Conservation (phyloP, 2,329 filamentous ascomycete species). For the Penicillium sp. region DNA sequence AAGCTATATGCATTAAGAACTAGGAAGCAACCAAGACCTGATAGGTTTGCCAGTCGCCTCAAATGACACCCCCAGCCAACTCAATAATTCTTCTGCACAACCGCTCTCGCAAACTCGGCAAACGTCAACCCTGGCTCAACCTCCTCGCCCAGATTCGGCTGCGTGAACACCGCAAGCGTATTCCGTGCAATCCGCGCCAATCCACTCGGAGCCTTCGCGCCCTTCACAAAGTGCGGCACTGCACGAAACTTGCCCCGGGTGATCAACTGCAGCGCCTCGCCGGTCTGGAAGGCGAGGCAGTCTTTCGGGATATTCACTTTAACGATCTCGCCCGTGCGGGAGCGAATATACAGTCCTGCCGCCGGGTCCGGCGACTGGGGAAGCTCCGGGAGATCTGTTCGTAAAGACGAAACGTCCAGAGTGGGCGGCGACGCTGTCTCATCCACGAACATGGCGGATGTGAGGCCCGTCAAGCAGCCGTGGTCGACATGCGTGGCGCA, state of each 20-base stretch:
- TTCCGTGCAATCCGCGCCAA: slow-evolving; percentile 65
- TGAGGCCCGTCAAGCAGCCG: slow-evolving; percentile 89
- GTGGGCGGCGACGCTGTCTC: slow-evolving; percentile 52
- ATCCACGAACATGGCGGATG: slow-evolving; percentile 93
- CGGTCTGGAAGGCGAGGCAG: slow-evolving; percentile 94
- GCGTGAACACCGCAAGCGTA: slow-evolving; percentile 93
- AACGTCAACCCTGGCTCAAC: slow-evolving; percentile 73
- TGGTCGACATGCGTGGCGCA: slow-evolving; percentile 78
- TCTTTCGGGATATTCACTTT: slow-evolving; percentile 90
- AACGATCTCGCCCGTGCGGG: slow-evolving; percentile 74
- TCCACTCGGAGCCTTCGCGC: slow-evolving; percentile 53
- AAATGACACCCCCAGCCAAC: no score
- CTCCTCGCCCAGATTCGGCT: slow-evolving; percentile 78
- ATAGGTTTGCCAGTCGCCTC: no score
- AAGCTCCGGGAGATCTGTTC: slow-evolving; percentile 62
- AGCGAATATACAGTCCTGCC: slow-evolving; percentile 91
- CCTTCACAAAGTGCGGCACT: slow-evolving; percentile 91
- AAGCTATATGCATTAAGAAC: no score
- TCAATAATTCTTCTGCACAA: slow-evolving; percentile 66
- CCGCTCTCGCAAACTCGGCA: slow-evolving; percentile 71
- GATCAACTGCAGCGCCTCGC: slow-evolving; percentile 85
- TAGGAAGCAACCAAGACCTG: no score
- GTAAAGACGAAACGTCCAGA: slow-evolving; percentile 37
- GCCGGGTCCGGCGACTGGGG: slow-evolving; percentile 72
- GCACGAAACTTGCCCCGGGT: slow-evolving; percentile 89